Percentiles rank a stretch among this genome's conserved stretches.
These are phyloP conservation scores for Salicornia ramosissima DNA, from an alignment of 148 eudicot species.

Conservation along the genomic window DNA sequence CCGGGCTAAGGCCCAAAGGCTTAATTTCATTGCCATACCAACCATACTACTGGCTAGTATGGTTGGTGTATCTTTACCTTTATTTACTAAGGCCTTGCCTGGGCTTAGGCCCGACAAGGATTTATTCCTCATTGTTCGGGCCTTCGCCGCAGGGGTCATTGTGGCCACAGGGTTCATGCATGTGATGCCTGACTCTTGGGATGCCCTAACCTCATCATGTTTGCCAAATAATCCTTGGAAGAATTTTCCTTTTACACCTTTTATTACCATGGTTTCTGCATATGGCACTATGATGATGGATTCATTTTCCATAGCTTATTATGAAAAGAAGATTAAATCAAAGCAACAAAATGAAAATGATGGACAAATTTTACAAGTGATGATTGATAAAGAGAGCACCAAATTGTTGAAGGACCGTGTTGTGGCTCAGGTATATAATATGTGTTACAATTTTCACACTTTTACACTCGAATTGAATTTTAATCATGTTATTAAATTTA, in stretches of 20 bases:
- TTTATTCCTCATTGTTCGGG: not conserved
- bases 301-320: no score
- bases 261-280: constrained; percentile 34
- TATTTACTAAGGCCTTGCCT: not conserved
- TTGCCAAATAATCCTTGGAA: constrained; percentile 38
- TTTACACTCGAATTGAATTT: no score
- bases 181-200: constrained; percentile 44
- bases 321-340: not conserved
- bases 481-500: no score
- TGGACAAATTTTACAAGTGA: not conserved
- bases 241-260: constrained; percentile 34
- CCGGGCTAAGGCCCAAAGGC: not conserved
- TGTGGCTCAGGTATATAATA: constrained; percentile 41
- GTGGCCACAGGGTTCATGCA: constrained; percentile 33
- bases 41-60: constrained; percentile 5
- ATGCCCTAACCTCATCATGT: constrained; percentile 30
- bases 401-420: constrained; percentile 29
- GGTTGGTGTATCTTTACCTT: not conserved
- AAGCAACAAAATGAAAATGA: constrained; percentile 32
- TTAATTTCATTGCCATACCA: not conserved
- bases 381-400: not conserved
- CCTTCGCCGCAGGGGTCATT: constrained; percentile 3
- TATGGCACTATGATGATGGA: constrained; percentile 46
- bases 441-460: no score
- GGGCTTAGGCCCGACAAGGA: not conserved